Evolutionary conservation across 2,329 filamentous ascomycete species (phyloP), one percentile per base, ranked within the genome.

Genomic region (Fragosphaeria purpurea): DNA sequence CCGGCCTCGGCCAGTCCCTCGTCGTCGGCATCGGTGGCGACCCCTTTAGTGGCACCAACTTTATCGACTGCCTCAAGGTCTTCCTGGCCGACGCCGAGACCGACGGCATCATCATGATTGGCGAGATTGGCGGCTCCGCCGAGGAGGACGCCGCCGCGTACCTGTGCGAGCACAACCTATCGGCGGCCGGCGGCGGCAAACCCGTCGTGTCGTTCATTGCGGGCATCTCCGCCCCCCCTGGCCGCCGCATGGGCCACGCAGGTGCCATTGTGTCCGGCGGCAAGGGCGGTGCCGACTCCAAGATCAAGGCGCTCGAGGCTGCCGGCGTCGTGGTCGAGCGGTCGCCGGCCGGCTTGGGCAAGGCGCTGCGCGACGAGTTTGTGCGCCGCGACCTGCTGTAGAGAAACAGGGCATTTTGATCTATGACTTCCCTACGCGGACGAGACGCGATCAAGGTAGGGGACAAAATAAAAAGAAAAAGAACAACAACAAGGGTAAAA

Each of bases 41-140:
- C 74, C 93, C 93, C 62, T 98, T 98, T 80, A 91, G 86, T 64
- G 93, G 93, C 62, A 97, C 93, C 72, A 97, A 95, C 82, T 98
- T 97, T 78, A 97, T 98, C 73, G 93, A 98, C 80, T 96, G 91
- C 79, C 79, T 98, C 62, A 86, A 88, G 67, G 88, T 97, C 67
- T 98, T 98, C 82, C 82, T 95, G 62, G 78, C 94, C 70, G 93
- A 98, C 70, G 79, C 85, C 68, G 88, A 95, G 75, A 98, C 93
- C 40, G 93, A 98, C 67, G 93, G 93, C 67, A 96, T 98, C 74
- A 96, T 98, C 76, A 96, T 98, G 93, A 97, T 98, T 69, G 93
- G 93, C 67, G 93, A 97, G 77, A 97, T 98, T 67, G 93, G 93
- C 72, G 93, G 93, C 57, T 88, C 86, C 54, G 93, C 93, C 53